Conservation (phyloP, 2,329 filamentous ascomycete genomes). For the Thielaviopsis ethacetica region DNA sequence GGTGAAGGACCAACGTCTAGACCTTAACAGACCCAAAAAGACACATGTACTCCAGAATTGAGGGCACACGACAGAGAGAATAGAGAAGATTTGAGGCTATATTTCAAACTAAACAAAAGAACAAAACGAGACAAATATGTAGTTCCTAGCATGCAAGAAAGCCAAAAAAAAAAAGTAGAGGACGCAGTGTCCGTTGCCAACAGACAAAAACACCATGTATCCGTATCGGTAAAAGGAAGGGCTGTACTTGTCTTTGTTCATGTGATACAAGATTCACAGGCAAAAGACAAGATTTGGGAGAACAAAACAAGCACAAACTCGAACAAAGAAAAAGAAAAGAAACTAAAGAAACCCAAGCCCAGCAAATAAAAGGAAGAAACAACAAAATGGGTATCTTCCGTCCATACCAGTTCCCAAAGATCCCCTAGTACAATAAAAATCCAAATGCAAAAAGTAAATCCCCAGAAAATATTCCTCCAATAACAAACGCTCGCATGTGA, state of each 20-base stretch:
- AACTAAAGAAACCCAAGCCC: neutral
- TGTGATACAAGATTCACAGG: neutral
- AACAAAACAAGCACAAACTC: neutral
- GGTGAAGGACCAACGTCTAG: neutral
- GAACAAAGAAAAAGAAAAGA: neutral
- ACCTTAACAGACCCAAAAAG: neutral
- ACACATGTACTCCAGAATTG: neutral
- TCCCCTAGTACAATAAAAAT: neutral
- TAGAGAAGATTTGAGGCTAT: neutral
- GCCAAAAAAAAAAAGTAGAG: neutral
- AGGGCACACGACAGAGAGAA: neutral
- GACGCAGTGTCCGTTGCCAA: neutral
- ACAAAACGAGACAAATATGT: neutral
- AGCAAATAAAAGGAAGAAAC: neutral
- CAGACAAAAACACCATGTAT: neutral
- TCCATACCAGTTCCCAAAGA: conserved; percentile 5
- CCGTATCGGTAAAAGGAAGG: neutral
- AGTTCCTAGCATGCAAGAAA: neutral
- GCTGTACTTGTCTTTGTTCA: neutral
- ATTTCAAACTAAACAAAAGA: neutral
- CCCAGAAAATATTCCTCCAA: neutral
- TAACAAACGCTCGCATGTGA: neutral
- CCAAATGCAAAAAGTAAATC: neutral
- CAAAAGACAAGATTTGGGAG: neutral
- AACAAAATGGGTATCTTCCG: neutral